Conservation (phyloP, 2,329 filamentous ascomycete species). For the Emmonsiellopsis sp. region DNA sequence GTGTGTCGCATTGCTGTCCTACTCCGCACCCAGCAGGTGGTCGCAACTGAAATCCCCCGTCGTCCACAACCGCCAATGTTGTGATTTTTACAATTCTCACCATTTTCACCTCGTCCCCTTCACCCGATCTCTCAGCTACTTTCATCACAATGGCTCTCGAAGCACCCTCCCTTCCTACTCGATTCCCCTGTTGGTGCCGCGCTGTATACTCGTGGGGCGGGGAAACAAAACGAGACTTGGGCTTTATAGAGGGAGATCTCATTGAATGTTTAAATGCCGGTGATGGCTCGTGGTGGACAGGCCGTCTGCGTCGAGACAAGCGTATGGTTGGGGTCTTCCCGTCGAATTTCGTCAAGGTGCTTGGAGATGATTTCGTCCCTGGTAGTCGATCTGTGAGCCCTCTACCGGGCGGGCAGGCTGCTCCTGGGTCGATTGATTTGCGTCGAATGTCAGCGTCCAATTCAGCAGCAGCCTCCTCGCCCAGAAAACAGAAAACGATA, state of each 20-base stretch:
- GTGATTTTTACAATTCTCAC: neutral
- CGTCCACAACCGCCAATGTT: neutral
- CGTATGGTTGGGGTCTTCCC: slow-evolving; percentile 89
- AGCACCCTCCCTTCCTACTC: slow-evolving; percentile 53
- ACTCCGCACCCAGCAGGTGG: neutral
- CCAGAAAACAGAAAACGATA: slow-evolving; percentile 50
- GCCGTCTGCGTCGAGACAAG: slow-evolving; percentile 77
- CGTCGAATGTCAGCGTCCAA: slow-evolving; percentile 28
- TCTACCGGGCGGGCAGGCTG: slow-evolving; percentile 37
- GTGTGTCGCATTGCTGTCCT: slow-evolving; percentile 1
- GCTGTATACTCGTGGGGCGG: slow-evolving; percentile 91
- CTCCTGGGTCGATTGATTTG: neutral
- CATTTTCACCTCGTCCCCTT: neutral
- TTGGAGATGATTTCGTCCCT: slow-evolving; percentile 77
- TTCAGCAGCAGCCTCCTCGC: slow-evolving; percentile 38
- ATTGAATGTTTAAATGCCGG: slow-evolving; percentile 98
- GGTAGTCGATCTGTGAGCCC: slow-evolving; percentile 41
- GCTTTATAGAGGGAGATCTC: slow-evolving; percentile 93
- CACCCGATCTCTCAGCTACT: neutral
- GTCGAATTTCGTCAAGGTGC: slow-evolving; percentile 91
- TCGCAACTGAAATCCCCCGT: neutral
- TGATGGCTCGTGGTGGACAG: slow-evolving; percentile 98
- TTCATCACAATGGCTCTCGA: slow-evolving; percentile 35
- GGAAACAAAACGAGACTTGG: slow-evolving; percentile 89
- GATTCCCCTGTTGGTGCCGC: slow-evolving; percentile 85